Evolutionary conservation across 208 protist genomes (phyloP).

Genomic region (Crithidia mellificae): DNA sequence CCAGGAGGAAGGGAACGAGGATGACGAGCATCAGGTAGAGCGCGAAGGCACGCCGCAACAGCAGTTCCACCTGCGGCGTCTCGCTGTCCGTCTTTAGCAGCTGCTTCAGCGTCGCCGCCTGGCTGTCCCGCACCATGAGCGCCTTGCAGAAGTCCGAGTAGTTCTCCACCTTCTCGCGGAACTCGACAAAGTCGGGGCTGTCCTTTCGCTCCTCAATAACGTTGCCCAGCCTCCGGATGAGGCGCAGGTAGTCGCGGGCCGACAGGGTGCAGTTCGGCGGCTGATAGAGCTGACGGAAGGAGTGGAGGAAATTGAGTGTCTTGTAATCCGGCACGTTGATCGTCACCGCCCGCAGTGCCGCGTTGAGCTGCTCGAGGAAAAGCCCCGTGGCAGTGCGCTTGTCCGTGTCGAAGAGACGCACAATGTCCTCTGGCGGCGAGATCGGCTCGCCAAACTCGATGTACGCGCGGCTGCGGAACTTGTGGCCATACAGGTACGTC

Average conservation of each 20-base stretch:
- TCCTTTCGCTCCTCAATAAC: slow-evolving; percentile 74
- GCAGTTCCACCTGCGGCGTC: slow-evolving; percentile 56
- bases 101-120: slow-evolving; percentile 80
- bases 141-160: slow-evolving; percentile 84
- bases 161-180: slow-evolving; percentile 75
- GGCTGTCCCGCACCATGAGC: slow-evolving; percentile 83
- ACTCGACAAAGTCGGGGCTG: slow-evolving; percentile 64
- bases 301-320: slow-evolving; percentile 88
- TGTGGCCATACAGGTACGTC: slow-evolving; percentile 93
- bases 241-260: slow-evolving; percentile 78
- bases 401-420: slow-evolving; percentile 71
- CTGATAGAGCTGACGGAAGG: slow-evolving; percentile 90
- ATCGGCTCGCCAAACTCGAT: slow-evolving; percentile 89
- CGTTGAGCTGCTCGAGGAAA: slow-evolving; percentile 84
- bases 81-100: slow-evolving; percentile 54
- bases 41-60: slow-evolving; percentile 74
- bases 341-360: slow-evolving; percentile 76
- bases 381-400: slow-evolving; percentile 80
- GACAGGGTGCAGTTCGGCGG: slow-evolving; percentile 76
- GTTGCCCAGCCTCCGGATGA: slow-evolving; percentile 81
- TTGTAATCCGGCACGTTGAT: slow-evolving; percentile 92
- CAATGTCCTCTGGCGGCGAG: slow-evolving; percentile 68
- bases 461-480: slow-evolving; percentile 90
- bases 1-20: slow-evolving; percentile 83
- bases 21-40: slow-evolving; percentile 79